phyloP scores from a whole-genome alignment of 1,139 yeast species.

The Pichia sp. region DNA sequence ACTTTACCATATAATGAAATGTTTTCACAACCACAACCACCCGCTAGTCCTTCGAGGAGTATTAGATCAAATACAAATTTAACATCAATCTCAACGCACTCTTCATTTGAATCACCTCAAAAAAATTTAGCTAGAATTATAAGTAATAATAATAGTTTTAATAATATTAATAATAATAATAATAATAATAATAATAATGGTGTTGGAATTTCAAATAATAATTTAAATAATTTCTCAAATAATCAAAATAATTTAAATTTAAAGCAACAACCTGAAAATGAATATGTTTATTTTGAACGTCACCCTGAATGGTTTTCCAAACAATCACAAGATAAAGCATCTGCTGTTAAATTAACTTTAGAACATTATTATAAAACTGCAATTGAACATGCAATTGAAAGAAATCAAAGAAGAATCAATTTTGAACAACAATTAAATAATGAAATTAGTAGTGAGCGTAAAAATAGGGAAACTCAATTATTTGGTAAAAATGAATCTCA shows the following conservation, averaged over 20 bases:
- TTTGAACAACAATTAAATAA: constrained; percentile 58
- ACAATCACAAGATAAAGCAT: constrained; percentile 63
- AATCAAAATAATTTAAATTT: neutral
- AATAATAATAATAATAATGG: no score
- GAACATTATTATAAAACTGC: constrained; percentile 74
- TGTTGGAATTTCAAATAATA: no score
- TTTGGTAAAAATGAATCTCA: constrained; percentile 74
- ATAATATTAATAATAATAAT: neutral
- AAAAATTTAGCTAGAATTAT: constrained; percentile 10
- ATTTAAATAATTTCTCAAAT: no score
- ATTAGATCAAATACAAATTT: constrained; percentile 22
- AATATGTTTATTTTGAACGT: constrained; percentile 70
- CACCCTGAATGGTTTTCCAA: constrained; percentile 73
- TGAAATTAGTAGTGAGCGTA: constrained; percentile 69
- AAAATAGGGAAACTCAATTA: constrained; percentile 61
- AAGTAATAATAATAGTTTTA: constrained; percentile 2
- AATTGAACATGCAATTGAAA: constrained; percentile 71
- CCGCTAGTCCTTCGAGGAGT: constrained; percentile 28
- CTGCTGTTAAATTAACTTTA: constrained; percentile 61
- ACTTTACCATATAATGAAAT: constrained; percentile 14
- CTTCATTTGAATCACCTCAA: constrained; percentile 24
- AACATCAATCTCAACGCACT: constrained; percentile 22
- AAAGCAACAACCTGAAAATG: constrained; percentile 14
- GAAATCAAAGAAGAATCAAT: constrained; percentile 71
- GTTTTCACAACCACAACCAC: constrained; percentile 24